Percentiles rank a stretch among this genome's conserved stretches.
These are phyloP conservation scores for Deuterostichococcus epilithicus DNA, from an alignment of 139 green algal species.

Conservation along the genomic window DNA sequence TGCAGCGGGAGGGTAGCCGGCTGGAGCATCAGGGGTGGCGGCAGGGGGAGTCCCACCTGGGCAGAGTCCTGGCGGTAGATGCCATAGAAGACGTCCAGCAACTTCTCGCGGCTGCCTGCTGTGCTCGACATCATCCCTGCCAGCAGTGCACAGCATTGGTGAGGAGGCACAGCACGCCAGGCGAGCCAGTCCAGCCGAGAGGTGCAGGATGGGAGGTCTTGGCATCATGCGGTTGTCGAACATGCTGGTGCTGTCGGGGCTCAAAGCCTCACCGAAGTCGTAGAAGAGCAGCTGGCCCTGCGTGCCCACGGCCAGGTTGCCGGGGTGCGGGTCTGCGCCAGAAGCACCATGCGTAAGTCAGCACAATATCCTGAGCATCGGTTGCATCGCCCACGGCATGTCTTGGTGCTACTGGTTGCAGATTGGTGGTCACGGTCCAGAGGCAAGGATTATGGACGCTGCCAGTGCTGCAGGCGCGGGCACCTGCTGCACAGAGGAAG, in stretches of 20 bases:
- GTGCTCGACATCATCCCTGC: neutral
- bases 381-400: conserved; percentile 21
- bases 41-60: too few species aligned
- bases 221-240: too few species aligned
- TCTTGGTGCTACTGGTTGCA: too few species aligned
- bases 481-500: too few species aligned
- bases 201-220: too few species aligned
- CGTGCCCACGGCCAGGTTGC: conserved; percentile 19
- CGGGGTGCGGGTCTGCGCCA: conserved; percentile 17
- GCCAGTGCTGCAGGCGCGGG: too few species aligned
- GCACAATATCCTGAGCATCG: neutral
- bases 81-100: conserved; percentile 49
- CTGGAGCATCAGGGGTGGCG: too few species aligned
- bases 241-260: neutral
- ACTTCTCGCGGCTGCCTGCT: neutral
- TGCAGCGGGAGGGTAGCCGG: too few species aligned
- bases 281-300: conserved; percentile 35
- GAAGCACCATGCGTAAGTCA: neutral
- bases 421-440: too few species aligned
- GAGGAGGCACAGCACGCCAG: neutral
- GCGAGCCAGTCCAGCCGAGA: too few species aligned
- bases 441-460: too few species aligned
- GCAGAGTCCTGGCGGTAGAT: conserved; percentile 45
- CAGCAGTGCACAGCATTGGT: neutral
- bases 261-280: conserved; percentile 31